Evolutionary conservation across 2,329 filamentous ascomycete genomes (phyloP).

Genomic region (Onygena corvina): DNA sequence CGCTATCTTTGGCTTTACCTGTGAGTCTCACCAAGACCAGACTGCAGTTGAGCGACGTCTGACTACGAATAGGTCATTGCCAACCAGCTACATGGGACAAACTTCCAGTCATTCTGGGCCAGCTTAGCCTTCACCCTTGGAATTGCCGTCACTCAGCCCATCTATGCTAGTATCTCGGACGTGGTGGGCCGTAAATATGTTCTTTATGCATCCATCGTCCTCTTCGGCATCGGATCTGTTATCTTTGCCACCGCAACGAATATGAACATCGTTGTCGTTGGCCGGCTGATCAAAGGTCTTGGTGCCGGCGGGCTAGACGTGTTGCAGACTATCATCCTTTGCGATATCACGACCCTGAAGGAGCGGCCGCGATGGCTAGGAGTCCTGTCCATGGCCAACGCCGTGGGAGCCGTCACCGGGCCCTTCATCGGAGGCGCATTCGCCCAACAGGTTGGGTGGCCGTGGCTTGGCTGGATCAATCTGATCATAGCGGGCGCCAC

Average conservation of each 20-base stretch:
- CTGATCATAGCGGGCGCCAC: slow-evolving; percentile 41
- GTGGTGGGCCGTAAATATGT: slow-evolving; percentile 41
- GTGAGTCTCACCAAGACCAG: slow-evolving; percentile 11
- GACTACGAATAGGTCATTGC: slow-evolving; percentile 27
- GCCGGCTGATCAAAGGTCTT: slow-evolving; percentile 45
- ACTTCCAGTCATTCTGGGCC: slow-evolving; percentile 50
- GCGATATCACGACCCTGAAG: slow-evolving; percentile 33
- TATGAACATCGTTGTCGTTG: slow-evolving; percentile 40
- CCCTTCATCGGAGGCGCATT: slow-evolving; percentile 16
- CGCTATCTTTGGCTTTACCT: slow-evolving; percentile 43
- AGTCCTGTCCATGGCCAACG: slow-evolving; percentile 29
- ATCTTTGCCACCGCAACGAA: slow-evolving; percentile 40
- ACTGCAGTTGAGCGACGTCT: neutral
- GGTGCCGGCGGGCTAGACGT: slow-evolving; percentile 36
- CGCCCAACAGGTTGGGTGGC: slow-evolving; percentile 8
- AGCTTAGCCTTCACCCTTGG: slow-evolving; percentile 47
- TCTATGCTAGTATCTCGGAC: slow-evolving; percentile 41
- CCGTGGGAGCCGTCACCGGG: slow-evolving; percentile 28
- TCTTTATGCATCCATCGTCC: slow-evolving; percentile 31
- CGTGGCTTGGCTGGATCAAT: slow-evolving; percentile 56
- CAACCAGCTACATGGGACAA: slow-evolving; percentile 36
- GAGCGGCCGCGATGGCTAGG: slow-evolving; percentile 30
- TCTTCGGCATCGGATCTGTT: slow-evolving; percentile 44
- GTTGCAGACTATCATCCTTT: slow-evolving; percentile 36
- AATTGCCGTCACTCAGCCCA: slow-evolving; percentile 32